Evolutionary conservation across 2,329 filamentous ascomycete genomes (phyloP), one percentile per base, ranked within the genome.

Genomic region (Didymella pinodella): DNA sequence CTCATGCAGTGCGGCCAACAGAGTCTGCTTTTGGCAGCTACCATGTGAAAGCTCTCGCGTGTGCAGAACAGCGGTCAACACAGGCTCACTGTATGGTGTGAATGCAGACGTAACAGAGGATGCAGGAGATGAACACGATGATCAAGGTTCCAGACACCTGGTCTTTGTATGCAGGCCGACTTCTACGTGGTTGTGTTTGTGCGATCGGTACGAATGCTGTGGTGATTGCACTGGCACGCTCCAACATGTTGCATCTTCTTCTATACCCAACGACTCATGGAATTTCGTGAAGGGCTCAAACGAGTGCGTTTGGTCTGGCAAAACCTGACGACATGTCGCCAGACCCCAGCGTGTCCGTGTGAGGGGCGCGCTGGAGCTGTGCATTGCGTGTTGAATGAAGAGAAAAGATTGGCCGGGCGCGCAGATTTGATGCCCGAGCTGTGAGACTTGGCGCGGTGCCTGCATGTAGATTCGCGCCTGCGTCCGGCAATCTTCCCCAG

Each of bases 261-360:
- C 67, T 74, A 74, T 74, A 74, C 71, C 71, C 65, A 53, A 55
- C 65, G 65, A 66, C 67, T 69, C 68, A 70, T 69, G 67, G 48
- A 68, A 68, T 61, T 69, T 68, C 61, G 69, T 66, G 65, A 69
- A 63, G 65, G 72, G 69, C 72, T 76, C 73, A 76, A 76, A 76
- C 74, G 72, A 70, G 69, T 72, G 73, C 71, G 65, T 11, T 48
- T 62, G 55, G 62, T 77, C 73, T 77, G 59, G 71, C 74, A 77
- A 75, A 68, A 62, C 55, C 72, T 65, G 67, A 57, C 71, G 64
- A 65, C 43, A 44, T 48, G 56, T 65, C 63, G 66, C 63, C 71
- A 74, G 73, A 74, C 72, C 65, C 70, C 73, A 74, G 67, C 68
- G 63, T 55, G 65, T 69, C 69, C 64, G 65, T 67, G 56, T 55